Conservation (phyloP, 768 basidiomycete species). For the Pulveroboletus sp. region DNA sequence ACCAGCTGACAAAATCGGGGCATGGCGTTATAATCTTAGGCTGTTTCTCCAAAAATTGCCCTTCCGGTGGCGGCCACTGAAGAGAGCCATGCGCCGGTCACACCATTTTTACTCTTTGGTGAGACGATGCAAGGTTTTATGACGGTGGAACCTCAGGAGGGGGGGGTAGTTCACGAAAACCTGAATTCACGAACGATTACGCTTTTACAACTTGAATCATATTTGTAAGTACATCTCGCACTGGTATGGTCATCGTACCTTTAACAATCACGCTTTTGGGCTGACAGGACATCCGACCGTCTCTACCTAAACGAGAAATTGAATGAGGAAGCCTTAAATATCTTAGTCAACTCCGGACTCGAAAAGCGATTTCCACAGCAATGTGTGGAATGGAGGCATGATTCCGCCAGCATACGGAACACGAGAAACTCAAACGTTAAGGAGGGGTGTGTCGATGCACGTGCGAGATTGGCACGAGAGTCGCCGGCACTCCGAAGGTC, state of each 20-base stretch:
- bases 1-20: not conserved
- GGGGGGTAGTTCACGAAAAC: not conserved
- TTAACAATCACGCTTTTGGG: not conserved
- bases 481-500: conserved; percentile 9
- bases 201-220: conserved; percentile 9
- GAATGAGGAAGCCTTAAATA: conserved; percentile 22
- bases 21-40: not conserved
- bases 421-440: accelerated
- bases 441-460: not conserved
- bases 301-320: conserved; percentile 24
- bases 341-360: conserved; percentile 30
- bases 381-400: conserved; percentile 25
- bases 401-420: not conserved
- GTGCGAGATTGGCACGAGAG: conserved; percentile 4
- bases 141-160: conserved; percentile 25
- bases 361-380: conserved; percentile 20
- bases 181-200: not conserved
- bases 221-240: conserved; percentile 18
- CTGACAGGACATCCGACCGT: conserved; percentile 19
- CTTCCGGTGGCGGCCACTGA: conserved; percentile 8
- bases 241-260: not conserved
- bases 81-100: conserved; percentile 6
- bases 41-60: conserved; percentile 9
- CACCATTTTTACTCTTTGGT: conserved; percentile 35
- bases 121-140: conserved; percentile 43